Conservation (phyloP, 1,139 yeast genomes). For the Kodamaea arcana region DNA sequence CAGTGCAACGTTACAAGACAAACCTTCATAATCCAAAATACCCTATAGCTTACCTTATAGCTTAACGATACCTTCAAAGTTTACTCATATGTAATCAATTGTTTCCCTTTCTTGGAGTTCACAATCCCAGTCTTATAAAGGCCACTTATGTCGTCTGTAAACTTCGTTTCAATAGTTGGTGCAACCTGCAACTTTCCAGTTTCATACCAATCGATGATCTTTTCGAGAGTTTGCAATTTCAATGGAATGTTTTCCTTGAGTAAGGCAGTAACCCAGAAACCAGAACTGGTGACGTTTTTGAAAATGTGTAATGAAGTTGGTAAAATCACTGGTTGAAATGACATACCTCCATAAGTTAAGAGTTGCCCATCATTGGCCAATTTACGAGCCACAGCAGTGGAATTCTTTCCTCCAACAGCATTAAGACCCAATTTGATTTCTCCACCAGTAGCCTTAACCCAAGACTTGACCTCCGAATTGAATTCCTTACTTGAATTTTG, state of each 20-base stretch:
- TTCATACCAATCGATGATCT: slow-evolving; percentile 64
- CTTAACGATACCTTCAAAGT: too few species aligned
- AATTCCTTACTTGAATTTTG: slow-evolving; percentile 69
- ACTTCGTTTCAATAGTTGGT: slow-evolving; percentile 46
- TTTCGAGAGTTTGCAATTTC: slow-evolving; percentile 56
- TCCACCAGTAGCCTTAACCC: slow-evolving; percentile 55
- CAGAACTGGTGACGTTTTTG: slow-evolving; percentile 79
- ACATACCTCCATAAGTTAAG: slow-evolving; percentile 97
- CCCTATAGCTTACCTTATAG: too few species aligned
- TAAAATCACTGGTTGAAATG: slow-evolving; percentile 84
- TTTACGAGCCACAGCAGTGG: slow-evolving; percentile 78
- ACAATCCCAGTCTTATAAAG: slow-evolving; percentile 51
- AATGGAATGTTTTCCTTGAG: slow-evolving; percentile 59
- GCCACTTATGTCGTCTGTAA: slow-evolving; percentile 46
- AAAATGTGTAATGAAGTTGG: slow-evolving; percentile 89
- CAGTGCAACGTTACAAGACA: too few species aligned
- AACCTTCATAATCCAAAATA: too few species aligned
- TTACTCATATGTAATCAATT: slow-evolving; percentile 33
- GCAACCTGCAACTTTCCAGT: slow-evolving; percentile 60
- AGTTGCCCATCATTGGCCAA: slow-evolving; percentile 63
- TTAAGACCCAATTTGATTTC: slow-evolving; percentile 75
- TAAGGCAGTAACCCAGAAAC: slow-evolving; percentile 91
- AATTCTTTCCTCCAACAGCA: slow-evolving; percentile 88
- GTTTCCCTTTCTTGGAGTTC: slow-evolving; percentile 42
- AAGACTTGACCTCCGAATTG: slow-evolving; percentile 54